These are phyloP conservation scores for Hypoxylon sp. DNA, from an alignment of 2,329 filamentous ascomycete genomes.

Conservation along the genomic window DNA sequence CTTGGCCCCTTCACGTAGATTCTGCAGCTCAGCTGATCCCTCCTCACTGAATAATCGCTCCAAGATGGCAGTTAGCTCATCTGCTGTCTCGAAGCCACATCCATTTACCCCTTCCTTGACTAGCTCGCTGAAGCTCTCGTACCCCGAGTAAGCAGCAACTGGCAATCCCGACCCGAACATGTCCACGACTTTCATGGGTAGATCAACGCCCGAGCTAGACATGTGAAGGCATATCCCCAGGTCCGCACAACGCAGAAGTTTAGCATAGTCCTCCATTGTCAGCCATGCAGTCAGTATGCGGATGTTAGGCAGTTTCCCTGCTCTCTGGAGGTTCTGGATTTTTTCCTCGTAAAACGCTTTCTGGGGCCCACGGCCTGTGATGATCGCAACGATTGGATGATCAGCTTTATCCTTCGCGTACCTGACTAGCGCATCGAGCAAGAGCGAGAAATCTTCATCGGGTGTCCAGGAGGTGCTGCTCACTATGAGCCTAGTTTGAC, in stretches of 20 bases:
- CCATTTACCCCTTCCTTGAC: conserved; percentile 90
- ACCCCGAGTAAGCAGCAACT: conserved; percentile 87
- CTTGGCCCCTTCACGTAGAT: conserved; percentile 77
- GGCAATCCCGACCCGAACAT: conserved; percentile 97
- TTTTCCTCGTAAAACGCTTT: conserved; percentile 80
- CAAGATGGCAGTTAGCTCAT: conserved; percentile 75
- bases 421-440: conserved; percentile 83
- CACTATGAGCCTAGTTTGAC: conserved; percentile 79
- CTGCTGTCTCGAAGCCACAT: conserved; percentile 81
- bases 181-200: conserved; percentile 99
- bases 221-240: conserved; percentile 93
- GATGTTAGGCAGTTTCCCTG: conserved; percentile 77
- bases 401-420: conserved; percentile 71
- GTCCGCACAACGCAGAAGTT: conserved; percentile 86
- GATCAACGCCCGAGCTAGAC: conserved; percentile 92
- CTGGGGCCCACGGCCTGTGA: conserved; percentile 94
- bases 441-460: conserved; percentile 92
- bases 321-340: conserved; percentile 73
- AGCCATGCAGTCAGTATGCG: conserved; percentile 88
- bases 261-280: conserved; percentile 85
- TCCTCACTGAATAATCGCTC: conserved; percentile 72
- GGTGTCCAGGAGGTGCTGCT: conserved; percentile 98
- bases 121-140: conserved; percentile 92
- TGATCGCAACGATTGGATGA: conserved; percentile 85
- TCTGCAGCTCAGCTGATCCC: conserved; percentile 68